Conservation (phyloP, 2,329 filamentous ascomycete species). For the Fusarium kyushuense region DNA sequence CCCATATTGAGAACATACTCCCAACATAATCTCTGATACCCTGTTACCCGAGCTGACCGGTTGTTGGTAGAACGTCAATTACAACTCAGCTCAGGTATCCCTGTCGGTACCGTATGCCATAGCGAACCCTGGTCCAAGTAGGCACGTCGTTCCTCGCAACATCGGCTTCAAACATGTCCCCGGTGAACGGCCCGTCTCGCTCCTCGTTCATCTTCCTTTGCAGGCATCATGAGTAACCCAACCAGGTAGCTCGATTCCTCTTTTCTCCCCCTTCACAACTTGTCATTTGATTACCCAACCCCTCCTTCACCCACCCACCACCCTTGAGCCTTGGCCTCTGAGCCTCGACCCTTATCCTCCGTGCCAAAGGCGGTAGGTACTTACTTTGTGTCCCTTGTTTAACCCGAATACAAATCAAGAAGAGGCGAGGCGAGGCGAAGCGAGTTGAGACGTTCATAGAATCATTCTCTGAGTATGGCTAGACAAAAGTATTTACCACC, state of each 20-base stretch:
- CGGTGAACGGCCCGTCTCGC: slow-evolving; percentile 27
- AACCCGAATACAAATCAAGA: slow-evolving; percentile 32
- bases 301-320: slow-evolving; percentile 10
- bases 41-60: slow-evolving; percentile 22
- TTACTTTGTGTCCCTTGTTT: slow-evolving; percentile 12
- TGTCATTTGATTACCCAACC: slow-evolving; percentile 25
- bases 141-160: slow-evolving; percentile 17
- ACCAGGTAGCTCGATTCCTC: slow-evolving; percentile 30
- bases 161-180: slow-evolving; percentile 22
- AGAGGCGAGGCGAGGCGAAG: slow-evolving; percentile 18
- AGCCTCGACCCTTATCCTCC: slow-evolving; percentile 10
- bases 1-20: not conserved
- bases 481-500: slow-evolving; percentile 33
- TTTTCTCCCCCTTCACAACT: slow-evolving; percentile 41
- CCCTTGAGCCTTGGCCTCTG: slow-evolving; percentile 10
- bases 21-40: slow-evolving; percentile 6
- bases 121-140: slow-evolving; percentile 13
- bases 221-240: slow-evolving; percentile 10
- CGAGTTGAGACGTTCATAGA: slow-evolving; percentile 35
- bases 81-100: slow-evolving; percentile 20
- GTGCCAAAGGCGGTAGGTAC: slow-evolving; percentile 11
- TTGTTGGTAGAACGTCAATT: slow-evolving; percentile 15
- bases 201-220: slow-evolving; percentile 8
- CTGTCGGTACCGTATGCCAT: slow-evolving; percentile 12
- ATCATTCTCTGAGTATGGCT: slow-evolving; percentile 29